Percentiles rank a stretch among this genome's conserved stretches.
phyloP scores from a whole-genome alignment of 257 asterid species.

The Plantago ovata region DNA sequence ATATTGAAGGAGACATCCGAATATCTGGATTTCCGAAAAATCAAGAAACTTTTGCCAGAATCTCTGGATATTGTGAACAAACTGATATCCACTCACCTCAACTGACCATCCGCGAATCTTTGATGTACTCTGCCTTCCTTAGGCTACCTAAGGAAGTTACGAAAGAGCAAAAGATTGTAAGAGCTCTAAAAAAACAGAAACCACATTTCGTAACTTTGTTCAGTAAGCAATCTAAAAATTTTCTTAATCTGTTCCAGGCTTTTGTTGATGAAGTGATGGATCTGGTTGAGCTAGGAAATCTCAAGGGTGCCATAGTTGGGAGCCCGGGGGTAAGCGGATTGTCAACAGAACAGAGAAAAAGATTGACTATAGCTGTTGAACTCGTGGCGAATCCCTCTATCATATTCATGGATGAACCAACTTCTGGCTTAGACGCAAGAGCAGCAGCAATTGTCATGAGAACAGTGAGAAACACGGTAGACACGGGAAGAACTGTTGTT shows the following conservation, averaged over 20 bases:
- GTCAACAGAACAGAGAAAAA: constrained; percentile 72
- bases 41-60: constrained; percentile 74
- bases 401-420: constrained; percentile 80
- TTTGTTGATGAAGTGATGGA: constrained; percentile 74
- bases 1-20: constrained; percentile 58
- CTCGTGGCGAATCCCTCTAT: constrained; percentile 77
- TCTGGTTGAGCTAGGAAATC: constrained; percentile 58
- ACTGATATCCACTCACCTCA: constrained; percentile 78
- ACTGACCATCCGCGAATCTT: constrained; percentile 59
- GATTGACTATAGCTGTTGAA: constrained; percentile 70
- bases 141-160: constrained; percentile 63
- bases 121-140: constrained; percentile 63
- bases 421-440: constrained; percentile 74
- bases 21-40: constrained; percentile 70
- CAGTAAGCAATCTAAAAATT: not conserved
- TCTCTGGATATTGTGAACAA: constrained; percentile 74
- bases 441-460: constrained; percentile 81
- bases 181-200: constrained; percentile 1
- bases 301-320: constrained; percentile 65
- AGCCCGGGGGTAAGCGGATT: constrained; percentile 60
- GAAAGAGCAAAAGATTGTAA: constrained; percentile 62
- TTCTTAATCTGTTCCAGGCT: constrained; percentile 30
- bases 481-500: constrained; percentile 75
- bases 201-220: not conserved
- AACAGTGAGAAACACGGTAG: constrained; percentile 71